Evolutionary conservation across 2,329 filamentous ascomycete genomes (phyloP), one percentile per base, ranked within the genome.

Genomic region (Helotiales sp.): DNA sequence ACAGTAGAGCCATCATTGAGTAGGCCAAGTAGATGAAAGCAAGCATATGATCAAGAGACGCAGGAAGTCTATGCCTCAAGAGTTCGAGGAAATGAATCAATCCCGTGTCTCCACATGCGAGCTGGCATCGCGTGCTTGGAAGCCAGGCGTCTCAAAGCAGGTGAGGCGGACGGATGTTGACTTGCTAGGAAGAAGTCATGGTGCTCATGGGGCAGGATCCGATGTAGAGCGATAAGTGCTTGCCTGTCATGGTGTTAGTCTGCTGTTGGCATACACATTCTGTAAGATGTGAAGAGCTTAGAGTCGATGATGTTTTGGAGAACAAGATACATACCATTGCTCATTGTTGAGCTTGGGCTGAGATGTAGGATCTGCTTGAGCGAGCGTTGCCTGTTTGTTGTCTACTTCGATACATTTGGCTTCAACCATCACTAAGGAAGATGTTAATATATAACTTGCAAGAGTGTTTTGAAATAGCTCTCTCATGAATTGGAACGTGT

Each of bases 61-160:
- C 84, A 0, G 94, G 95, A 0, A 97, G 81, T 2, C 89, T 86
- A 70, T 92, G 88, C 0, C 92, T 83, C 0, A 97, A 78, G 0
- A 96, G 77, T 71, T 97, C 93, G 0, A 97, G 82, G 65, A 96
- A 96, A 0, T n/a, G 88, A 89, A 75, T 96, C 93, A 3, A 98
- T 97, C 0, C 92, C 95, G 90, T 85, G 92, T 0, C 93, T 85
- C 96, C 95, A 98, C 92, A 98, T 96, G 0, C 95, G 83, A 0
- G 92, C 93, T 0, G 94, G 94, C 93, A 98, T 97, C 0, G 89
- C 89, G 72, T 97, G 97, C 69, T 96, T 96, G 0, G 86, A 85
- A 0, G 93, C 90, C 0, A 97, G 78, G 0, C 87, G 82, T 2
- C 86, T 84, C 0, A 98, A 77, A 0, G 89, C 87, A 0, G 84